These are phyloP conservation scores for Lophiostoma macrostomum DNA, from an alignment of 495 filamentous ascomycete genomes.

Conservation along the genomic window DNA sequence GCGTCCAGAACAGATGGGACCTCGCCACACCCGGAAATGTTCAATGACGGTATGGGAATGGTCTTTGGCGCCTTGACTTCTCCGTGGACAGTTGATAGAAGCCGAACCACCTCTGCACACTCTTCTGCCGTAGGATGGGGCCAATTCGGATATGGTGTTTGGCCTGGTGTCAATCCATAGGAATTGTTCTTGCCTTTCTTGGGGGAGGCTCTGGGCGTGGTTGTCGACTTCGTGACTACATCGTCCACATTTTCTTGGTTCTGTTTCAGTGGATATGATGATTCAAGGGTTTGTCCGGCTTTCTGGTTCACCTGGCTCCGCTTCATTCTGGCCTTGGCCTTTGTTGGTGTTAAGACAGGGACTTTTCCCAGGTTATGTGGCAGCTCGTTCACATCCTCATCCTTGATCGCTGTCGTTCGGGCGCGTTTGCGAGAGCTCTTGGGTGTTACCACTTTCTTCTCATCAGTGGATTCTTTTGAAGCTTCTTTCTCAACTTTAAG, in stretches of 20 bases:
- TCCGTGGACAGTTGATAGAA: conserved; percentile 67
- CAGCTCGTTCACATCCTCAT: conserved; percentile 38
- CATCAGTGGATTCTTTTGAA: neutral
- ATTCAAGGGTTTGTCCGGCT: no score
- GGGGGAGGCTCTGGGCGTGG: neutral
- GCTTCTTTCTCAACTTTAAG: neutral
- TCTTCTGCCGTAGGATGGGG: conserved; percentile 64
- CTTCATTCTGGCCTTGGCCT: conserved; percentile 17
- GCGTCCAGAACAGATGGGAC: conserved; percentile 91
- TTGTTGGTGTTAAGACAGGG: neutral
- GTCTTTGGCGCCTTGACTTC: conserved; percentile 60
- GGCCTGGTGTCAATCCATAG: conserved; percentile 32
- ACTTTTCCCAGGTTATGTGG: conserved; percentile 39
- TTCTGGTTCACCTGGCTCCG: no score
- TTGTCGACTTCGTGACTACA: conserved; percentile 1
- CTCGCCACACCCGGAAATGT: conserved; percentile 85
- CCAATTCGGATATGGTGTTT: conserved; percentile 67
- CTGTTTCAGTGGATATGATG: no score
- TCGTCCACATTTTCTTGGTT: conserved; percentile 18
- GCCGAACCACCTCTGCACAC: conserved; percentile 68
- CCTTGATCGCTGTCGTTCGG: conserved; percentile 26
- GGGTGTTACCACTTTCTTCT: conserved; percentile 16
- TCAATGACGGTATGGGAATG: conserved; percentile 73
- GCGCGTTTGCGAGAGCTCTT: conserved; percentile 33
- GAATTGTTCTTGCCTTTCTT: conserved; percentile 19